Percentiles rank a stretch among this genome's conserved stretches.
These are phyloP conservation scores for Penicillium sp. DNA, from an alignment of 2,329 filamentous ascomycete genomes.

Conservation along the genomic window DNA sequence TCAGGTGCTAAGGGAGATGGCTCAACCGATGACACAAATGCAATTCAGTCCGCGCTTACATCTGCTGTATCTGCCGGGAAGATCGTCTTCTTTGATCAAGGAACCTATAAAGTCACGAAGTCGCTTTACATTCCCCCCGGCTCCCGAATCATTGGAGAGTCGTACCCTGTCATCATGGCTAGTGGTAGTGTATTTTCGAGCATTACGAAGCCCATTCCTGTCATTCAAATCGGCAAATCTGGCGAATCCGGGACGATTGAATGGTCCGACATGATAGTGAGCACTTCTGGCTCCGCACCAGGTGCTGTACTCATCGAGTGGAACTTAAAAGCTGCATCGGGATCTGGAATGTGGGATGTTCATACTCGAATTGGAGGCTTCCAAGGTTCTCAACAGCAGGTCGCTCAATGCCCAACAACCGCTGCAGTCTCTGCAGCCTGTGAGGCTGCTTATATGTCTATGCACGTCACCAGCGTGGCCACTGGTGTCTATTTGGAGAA, in stretches of 20 bases:
- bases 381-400: constrained; percentile 48
- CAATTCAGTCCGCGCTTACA: too few relatives aligned
- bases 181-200: too few relatives aligned
- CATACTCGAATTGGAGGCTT: constrained; percentile 55
- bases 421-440: constrained; percentile 36
- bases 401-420: constrained; percentile 45
- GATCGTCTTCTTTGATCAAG: too few relatives aligned
- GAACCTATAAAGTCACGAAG: too few relatives aligned
- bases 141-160: too few relatives aligned
- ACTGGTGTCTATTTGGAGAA: constrained; percentile 50
- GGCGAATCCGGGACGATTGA: constrained; percentile 70
- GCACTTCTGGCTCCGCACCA: constrained; percentile 63
- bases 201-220: too few relatives aligned
- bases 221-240: too few relatives aligned
- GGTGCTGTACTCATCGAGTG: constrained; percentile 72
- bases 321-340: constrained; percentile 59
- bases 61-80: too few relatives aligned
- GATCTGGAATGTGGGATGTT: constrained; percentile 58
- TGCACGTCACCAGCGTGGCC: constrained; percentile 37
- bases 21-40: too few relatives aligned
- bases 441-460: constrained; percentile 37
- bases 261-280: constrained; percentile 70
- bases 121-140: too few relatives aligned
- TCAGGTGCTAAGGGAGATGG: too few relatives aligned
- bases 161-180: too few relatives aligned